Percentiles rank a stretch among this genome's conserved stretches.
phyloP scores from a whole-genome alignment of 1,284 basidiomycete genomes.

The Naganishia cerealis region DNA sequence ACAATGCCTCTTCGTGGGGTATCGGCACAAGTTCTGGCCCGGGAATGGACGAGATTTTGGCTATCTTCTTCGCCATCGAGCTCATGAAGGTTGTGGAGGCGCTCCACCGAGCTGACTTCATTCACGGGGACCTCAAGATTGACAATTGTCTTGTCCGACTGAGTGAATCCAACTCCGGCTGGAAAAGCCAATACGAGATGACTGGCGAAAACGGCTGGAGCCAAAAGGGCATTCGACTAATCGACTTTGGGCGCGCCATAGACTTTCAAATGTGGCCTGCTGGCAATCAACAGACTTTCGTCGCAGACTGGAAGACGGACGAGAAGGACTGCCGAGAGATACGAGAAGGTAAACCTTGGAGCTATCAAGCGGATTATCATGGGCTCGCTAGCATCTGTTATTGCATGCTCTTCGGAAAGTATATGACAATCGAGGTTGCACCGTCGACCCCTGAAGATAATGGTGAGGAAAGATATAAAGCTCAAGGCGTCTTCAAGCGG shows the following conservation, averaged over 20 bases:
- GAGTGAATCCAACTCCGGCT: conserved; percentile 66
- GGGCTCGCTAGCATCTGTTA: conserved; percentile 89
- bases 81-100: conserved; percentile 78
- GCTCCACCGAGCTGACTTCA: conserved; percentile 77
- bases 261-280: conserved; percentile 77
- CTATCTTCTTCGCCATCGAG: conserved; percentile 93
- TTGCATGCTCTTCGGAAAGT: conserved; percentile 93
- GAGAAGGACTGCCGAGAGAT: conserved; percentile 88
- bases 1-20: conserved; percentile 69
- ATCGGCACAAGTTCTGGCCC: conserved; percentile 40
- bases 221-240: conserved; percentile 82
- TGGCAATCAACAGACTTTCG: conserved; percentile 64
- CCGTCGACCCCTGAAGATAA: conserved; percentile 35
- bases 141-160: conserved; percentile 95
- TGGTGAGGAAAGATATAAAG: conserved; percentile 59
- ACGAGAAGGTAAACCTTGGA: conserved; percentile 79
- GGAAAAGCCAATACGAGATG: conserved; percentile 73
- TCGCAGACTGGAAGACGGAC: conserved; percentile 84
- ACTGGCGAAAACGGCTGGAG: conserved; percentile 79
- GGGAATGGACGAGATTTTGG: conserved; percentile 85
- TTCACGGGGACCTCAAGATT: conserved; percentile 98
- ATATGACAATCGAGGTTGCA: conserved; percentile 67
- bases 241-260: conserved; percentile 94
- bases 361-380: conserved; percentile 91
- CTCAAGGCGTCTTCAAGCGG: conserved; percentile 77